These are phyloP conservation scores for Boletus rubroflammeus DNA, from an alignment of 768 basidiomycete species.

Conservation along the genomic window DNA sequence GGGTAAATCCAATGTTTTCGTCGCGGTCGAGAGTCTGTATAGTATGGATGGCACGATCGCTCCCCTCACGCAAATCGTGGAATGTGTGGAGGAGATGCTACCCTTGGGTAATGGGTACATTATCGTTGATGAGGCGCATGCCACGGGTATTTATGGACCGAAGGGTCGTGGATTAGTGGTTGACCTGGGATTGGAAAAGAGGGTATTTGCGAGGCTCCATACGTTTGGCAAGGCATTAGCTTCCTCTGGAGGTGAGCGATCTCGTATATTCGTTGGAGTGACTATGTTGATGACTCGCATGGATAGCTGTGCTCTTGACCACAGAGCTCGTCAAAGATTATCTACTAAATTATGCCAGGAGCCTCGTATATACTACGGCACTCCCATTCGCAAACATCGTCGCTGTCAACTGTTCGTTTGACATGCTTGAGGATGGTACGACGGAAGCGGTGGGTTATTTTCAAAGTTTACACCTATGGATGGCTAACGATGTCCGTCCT, in stretches of 20 bases:
- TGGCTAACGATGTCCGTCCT: slow-evolving; percentile 28
- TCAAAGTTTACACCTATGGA: background rate
- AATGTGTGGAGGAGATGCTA: slow-evolving; percentile 56
- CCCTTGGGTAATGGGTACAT: slow-evolving; percentile 65
- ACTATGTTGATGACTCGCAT: background rate
- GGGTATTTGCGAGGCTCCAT: slow-evolving; percentile 74
- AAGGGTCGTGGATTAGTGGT: slow-evolving; percentile 73
- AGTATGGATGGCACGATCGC: slow-evolving; percentile 95
- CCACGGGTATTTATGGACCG: slow-evolving; percentile 85
- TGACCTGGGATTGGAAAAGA: slow-evolving; percentile 62
- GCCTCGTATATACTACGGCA: slow-evolving; percentile 89
- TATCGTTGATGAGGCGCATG: slow-evolving; percentile 91
- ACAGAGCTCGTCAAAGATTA: slow-evolving; percentile 73
- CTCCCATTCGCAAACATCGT: slow-evolving; percentile 73
- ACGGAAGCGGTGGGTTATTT: slow-evolving; percentile 43
- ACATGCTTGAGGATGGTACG: slow-evolving; percentile 67
- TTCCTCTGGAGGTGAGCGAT: slow-evolving; percentile 72
- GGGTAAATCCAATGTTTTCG: slow-evolving; percentile 55
- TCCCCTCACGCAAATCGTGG: slow-evolving; percentile 65
- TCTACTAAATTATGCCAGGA: slow-evolving; percentile 87
- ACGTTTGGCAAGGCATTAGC: slow-evolving; percentile 94
- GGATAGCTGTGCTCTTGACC: slow-evolving; percentile 71
- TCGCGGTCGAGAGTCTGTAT: slow-evolving; percentile 87
- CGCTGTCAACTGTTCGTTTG: slow-evolving; percentile 74
- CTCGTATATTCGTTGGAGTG: background rate